Base-by-base conservation (phyloP, 1,284 basidiomycete species). In the Cystobasidium sp. region DNA sequence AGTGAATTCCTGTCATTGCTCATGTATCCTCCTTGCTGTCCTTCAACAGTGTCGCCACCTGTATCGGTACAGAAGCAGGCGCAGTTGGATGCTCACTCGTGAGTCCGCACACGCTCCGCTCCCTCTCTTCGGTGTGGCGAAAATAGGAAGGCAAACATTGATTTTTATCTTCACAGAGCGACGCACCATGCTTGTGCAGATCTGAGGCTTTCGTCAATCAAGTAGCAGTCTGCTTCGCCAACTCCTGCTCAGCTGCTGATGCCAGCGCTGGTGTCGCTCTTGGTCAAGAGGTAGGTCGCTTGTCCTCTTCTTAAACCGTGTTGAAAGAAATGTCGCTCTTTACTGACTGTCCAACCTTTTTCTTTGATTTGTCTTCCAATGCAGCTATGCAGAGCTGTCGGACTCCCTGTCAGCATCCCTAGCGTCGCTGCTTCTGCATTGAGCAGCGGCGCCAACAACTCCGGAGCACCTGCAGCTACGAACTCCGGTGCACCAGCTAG, bases 351-450 rank as follows among this genome's bases (percentile, higher is more conserved):
- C n/a, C n/a, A n/a, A n/a, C n/a, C n/a, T n/a, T n/a, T n/a, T n/a
- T n/a, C n/a, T n/a, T n/a, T n/a, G n/a, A n/a, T n/a, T n/a, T n/a
- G n/a, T n/a, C n/a, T 41, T 47, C 39, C 39, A 3, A 18, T 24
- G n/a, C 51, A 73, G 70, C 70, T 73, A n/a, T 73, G 70, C 63
- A 24, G 24, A 14, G 44, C 70, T 52, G 47, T 73, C 16, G 70
- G 70, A 10, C 22, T 65, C 51, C 24, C 70, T 1, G 63, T 73
- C 22, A 51, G 62, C 14, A 73, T 73, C n/a, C 70, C 70, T 10
- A 31, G 24, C 22, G 58, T 31, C 1, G 69, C 69, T 55, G 63
- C 69, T 20, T 51, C 69, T 12, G 69, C 61, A 4, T 18, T 71
- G 22, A 61, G 44, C 24, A n/a, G 55, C 47, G 59, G 41, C 18